Evolutionary conservation across 805 yeast species (phyloP).

Genomic region (Sugiyamaella chiloensis): DNA sequence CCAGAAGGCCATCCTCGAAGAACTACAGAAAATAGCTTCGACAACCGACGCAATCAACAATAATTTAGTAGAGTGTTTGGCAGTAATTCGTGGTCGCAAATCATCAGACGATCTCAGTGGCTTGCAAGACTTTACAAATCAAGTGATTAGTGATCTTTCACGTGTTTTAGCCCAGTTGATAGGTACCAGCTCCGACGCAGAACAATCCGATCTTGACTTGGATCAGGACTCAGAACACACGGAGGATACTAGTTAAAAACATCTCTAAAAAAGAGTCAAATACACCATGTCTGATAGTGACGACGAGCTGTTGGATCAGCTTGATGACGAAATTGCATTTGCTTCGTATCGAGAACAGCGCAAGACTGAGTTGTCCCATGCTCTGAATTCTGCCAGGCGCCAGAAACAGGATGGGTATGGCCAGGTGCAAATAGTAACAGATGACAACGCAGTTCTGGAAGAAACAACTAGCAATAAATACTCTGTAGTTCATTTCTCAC

Average conservation of each 20-base stretch:
- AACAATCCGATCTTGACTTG: no score
- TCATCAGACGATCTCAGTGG: slow-evolving; percentile 3
- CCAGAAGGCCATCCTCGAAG: slow-evolving; percentile 5
- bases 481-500: slow-evolving; percentile 61
- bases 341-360: slow-evolving; percentile 60
- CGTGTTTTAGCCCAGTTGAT: no score
- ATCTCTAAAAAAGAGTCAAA: neutral
- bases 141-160: no score
- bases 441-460: slow-evolving; percentile 58
- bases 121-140: slow-evolving; percentile 2
- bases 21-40: slow-evolving; percentile 5
- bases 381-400: slow-evolving; percentile 20
- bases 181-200: no score
- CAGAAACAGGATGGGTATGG: slow-evolving; percentile 41
- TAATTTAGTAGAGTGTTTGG: slow-evolving; percentile 7
- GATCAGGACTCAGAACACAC: no score
- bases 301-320: slow-evolving; percentile 27
- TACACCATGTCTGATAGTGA: slow-evolving; percentile 10
- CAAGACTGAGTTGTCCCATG: slow-evolving; percentile 51
- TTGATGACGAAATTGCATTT: slow-evolving; percentile 46
- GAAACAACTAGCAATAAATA: slow-evolving; percentile 42
- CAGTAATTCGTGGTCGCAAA: neutral
- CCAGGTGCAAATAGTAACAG: slow-evolving; percentile 37
- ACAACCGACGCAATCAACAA: slow-evolving; percentile 6
- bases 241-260: neutral